Evolutionary conservation across 106 monocot species (phyloP).

Genomic region (Apostasia ramifera): DNA sequence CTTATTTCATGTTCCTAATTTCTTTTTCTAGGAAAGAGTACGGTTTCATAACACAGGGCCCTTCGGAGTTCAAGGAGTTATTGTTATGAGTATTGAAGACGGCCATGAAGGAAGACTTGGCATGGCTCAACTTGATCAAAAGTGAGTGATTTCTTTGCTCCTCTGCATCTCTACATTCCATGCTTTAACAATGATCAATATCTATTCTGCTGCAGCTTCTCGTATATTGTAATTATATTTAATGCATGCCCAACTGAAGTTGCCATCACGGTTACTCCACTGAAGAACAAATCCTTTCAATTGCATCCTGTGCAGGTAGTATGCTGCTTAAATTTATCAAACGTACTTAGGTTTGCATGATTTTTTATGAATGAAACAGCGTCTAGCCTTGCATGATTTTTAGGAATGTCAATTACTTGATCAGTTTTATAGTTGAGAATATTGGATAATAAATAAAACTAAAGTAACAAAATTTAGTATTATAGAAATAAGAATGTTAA

Average conservation of each 20-base stretch:
- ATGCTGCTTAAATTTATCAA: neutral
- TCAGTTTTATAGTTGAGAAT: neutral
- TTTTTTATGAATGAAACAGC: neutral
- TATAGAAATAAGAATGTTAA: too few species aligned
- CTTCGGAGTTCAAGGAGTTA: conserved; percentile 49
- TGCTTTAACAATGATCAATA: neutral
- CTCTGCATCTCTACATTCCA: neutral
- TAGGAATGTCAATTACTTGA: too few species aligned
- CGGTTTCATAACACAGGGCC: conserved; percentile 63
- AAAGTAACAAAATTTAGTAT: too few species aligned
- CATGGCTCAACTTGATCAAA: conserved; percentile 58
- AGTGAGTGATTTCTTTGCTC: conserved; percentile 15
- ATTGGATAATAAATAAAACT: neutral
- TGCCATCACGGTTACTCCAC: conserved; percentile 34
- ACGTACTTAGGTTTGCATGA: neutral
- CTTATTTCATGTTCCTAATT: neutral
- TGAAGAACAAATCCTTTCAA: conserved; percentile 33
- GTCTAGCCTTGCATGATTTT: too few species aligned
- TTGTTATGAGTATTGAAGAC: conserved; percentile 86
- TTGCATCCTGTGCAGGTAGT: conserved; percentile 79
- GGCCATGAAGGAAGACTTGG: conserved; percentile 44
- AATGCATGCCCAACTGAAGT: conserved; percentile 64
- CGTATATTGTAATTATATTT: conserved; percentile 57
- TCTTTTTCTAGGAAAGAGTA: conserved; percentile 48
- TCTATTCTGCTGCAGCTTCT: conserved; percentile 34